Evolutionary conservation across 805 yeast species (phyloP), one percentile per base, ranked within the genome.

Genomic region (Yamadazyma kitorensis): DNA sequence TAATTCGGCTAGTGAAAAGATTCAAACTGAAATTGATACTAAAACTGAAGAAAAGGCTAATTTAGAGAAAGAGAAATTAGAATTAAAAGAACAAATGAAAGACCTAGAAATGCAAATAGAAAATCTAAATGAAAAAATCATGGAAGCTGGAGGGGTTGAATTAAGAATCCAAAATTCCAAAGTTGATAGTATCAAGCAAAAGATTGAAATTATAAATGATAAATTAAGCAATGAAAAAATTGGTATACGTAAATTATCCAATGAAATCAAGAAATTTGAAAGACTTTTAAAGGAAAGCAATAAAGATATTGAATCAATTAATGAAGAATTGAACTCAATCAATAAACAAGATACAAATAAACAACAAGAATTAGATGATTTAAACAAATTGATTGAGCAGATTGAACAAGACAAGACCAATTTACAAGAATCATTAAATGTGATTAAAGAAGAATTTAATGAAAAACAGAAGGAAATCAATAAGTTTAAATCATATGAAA

Each of bases 91-190:
- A 2, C 76, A 76, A 44, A 77, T 88, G 44, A 58, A 64, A 17
- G 77, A 72, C 20, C 57, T 76, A 26, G 86, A 78, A 52, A 50
- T 57, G 5, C 67, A 74, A 37, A 83, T 93, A 25, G 67, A 70
- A 9, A 67, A 47, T 0, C 60, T 89, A 3, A 89, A 87, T 45
- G 85, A 81, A 37, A 73, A 80, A 51, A 86, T 93, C 24, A 78
- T 89, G 85, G 81, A 84, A 31, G 82, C 86, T 34, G 99, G 99
- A 34, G 99, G 99, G 40, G 81, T 85, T 6, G 79, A 79, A 41
- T 67, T 93, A 43, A 78, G 86, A 37, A 56, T 84, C 40, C 96
- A 88, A 49, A 82, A 78, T 41, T 76, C 94, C 1, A 83, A 79
- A 50, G 96, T 93, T 6, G 88, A 80, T 47, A 82, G 94, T 2